Conservation (phyloP, 176 grass and related monocot genomes). For the Rhynchospora pubera region DNA sequence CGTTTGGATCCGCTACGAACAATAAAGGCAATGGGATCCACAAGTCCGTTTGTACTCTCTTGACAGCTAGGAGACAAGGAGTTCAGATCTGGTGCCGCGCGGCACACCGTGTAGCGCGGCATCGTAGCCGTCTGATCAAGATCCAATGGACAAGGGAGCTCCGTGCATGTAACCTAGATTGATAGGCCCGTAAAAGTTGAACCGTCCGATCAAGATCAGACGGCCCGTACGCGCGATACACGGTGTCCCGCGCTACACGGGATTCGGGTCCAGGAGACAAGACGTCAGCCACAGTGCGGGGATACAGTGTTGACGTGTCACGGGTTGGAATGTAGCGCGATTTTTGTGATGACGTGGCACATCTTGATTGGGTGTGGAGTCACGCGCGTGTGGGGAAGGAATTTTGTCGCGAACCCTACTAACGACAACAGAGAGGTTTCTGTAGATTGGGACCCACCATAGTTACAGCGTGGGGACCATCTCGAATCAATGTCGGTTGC, state of each 20-base stretch:
- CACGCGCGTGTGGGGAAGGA: not conserved
- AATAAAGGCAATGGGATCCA: not conserved
- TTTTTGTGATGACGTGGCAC: not conserved
- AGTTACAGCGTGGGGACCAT: not conserved
- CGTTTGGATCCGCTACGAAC: not conserved
- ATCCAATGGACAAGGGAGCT: no score
- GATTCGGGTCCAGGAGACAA: no score
- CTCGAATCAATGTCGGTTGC: conserved; percentile 20
- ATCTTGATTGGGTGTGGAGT: not conserved
- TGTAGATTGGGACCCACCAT: not conserved
- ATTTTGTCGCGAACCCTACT: not conserved
- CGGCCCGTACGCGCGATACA: no score
- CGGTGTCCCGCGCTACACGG: no score
- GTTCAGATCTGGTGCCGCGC: no score
- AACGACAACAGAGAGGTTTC: conserved; percentile 10
- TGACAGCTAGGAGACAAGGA: conserved; percentile 20
- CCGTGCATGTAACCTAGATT: no score
- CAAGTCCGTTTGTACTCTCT: not conserved
- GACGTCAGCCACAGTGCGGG: conserved; percentile 18
- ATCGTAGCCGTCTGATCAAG: no score
- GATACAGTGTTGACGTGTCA: conserved; percentile 3
- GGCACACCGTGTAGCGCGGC: no score
- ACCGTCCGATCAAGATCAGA: no score
- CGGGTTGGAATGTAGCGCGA: not conserved
- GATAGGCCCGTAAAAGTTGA: no score